A percentile compares a stretch with the other conserved stretches of the same genome.
Conservation (phyloP, 768 basidiomycete genomes). For the Rhodotorula kratochvilovae region DNA sequence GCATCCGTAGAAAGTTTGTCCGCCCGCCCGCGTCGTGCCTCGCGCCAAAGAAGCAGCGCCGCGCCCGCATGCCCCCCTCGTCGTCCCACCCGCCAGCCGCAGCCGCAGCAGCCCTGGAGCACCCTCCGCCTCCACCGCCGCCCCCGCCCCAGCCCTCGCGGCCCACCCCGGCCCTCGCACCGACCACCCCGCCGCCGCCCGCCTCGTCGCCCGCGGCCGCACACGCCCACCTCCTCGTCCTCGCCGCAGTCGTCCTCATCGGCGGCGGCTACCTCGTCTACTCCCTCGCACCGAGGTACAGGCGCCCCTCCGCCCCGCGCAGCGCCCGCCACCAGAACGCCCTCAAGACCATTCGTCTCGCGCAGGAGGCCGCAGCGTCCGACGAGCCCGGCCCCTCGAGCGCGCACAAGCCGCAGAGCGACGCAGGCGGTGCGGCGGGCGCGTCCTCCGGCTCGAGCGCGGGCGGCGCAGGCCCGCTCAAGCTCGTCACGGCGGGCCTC, state of each 20-base stretch:
- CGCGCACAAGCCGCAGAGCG: not conserved
- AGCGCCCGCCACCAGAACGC: not conserved
- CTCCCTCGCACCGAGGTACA: not conserved
- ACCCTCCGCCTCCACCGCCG: too few relatives aligned
- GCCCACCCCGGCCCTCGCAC: not conserved
- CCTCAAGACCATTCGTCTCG: conserved; percentile 10
- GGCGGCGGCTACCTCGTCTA: conserved; percentile 1
- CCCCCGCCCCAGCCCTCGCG: not conserved
- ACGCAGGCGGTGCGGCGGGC: not conserved
- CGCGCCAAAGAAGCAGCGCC: not conserved
- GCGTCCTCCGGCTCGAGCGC: not conserved
- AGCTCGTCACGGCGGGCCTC: not conserved
- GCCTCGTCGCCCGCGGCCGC: not conserved
- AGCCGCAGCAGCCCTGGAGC: too few relatives aligned
- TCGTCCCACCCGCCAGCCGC: not conserved
- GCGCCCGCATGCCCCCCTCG: not conserved
- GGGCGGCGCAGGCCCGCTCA: not conserved
- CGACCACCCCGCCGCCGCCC: not conserved
- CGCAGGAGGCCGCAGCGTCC: conserved; percentile 1
- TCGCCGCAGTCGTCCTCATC: conserved; percentile 15
- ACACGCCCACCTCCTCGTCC: conserved; percentile 2
- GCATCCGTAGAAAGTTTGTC: conserved; percentile 8
- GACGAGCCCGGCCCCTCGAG: not conserved
- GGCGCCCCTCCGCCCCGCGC: not conserved
- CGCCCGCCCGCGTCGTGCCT: conserved; percentile 20